Evolutionary conservation across 73 alveolate genomes (phyloP), one percentile per base, ranked within the genome.

Genomic region (Stentor roeselii): DNA sequence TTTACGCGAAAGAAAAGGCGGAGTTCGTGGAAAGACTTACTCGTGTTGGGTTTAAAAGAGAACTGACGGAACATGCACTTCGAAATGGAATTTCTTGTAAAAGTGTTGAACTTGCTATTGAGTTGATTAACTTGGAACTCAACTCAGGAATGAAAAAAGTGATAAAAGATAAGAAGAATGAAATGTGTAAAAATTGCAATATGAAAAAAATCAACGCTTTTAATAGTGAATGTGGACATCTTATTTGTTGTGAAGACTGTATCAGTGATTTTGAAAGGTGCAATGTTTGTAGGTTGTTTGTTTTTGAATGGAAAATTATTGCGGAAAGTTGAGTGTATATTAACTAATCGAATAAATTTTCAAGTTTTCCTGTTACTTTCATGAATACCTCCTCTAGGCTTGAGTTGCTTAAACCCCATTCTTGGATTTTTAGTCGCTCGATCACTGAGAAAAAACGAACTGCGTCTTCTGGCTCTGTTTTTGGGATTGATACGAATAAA

Each of bases 311-410:
- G 67, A 50, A 50, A 50, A 50, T 21, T 50, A n/a, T n/a, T n/a
- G n/a, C n/a, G n/a, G n/a, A n/a, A n/a, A n/a, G n/a, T n/a, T n/a
- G n/a, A n/a, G n/a, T n/a, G n/a, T n/a, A n/a, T n/a, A n/a, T n/a
- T n/a, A n/a, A n/a, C n/a, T n/a, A n/a, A n/a, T n/a, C n/a, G n/a
- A n/a, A n/a, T n/a, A n/a, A 58, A 58, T 58, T n/a, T 21, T 58
- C 35, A 58, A 58, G 15, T 58, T 58, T 58, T 58, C 27, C 74
- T 21, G 74, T 94, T 34, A 94, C 92, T 40, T 60, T 90, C 94
- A 94, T 90, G 75, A 94, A 94, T 3, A 94, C 98, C 60, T 94
- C 98, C 59, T 94, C 98, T 11, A 94, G 91, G 35, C 97, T 94
- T n/a, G 98, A 93, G 78, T 94, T 94, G 42, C 95, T 88, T 42